Evolutionary conservation across 2,329 filamentous ascomycete genomes (phyloP), one percentile per base, ranked within the genome.

Genomic region (Catunica adiposa): DNA sequence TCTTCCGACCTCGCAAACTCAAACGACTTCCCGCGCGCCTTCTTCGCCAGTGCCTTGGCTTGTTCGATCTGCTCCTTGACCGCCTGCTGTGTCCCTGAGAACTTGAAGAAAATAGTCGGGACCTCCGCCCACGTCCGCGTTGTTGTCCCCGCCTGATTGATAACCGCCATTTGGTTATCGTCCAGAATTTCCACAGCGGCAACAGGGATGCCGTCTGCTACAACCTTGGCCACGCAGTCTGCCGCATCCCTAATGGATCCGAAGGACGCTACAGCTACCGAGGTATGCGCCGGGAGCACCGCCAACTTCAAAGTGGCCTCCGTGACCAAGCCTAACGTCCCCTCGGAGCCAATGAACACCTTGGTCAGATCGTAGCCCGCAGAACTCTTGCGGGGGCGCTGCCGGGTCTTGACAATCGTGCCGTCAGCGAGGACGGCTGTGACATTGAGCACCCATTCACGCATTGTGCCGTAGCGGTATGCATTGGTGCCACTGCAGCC

Each of bases 161-260:
- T 80, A 65, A 75, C 77, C 62, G 70, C 72, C 78, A 96, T 96
- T 71, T 94, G 89, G 57, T 89, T 83, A 65, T 94, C 89, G 69
- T 96, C 89, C 26, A 96, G 73, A 57, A 96, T 84, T 70, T 96
- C 89, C 46, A 96, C 81, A n/a, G 89, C 89, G 0, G 89, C 89
- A 44, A 96, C 82, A 29, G 86, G 86, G 9, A 95, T 78, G 25
- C 88, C 89, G 54, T 84, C 78, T 47, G 79, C 80, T 3, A 96
- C 89, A 9, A 95, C 87, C 55, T 77, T 77, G 61, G 83, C 80
- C 1, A 92, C 89, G 66, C 87, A 94, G 64, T 83, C 77, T 15
- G 86, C 87, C 1, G 88, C 88, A 60, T 79, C 72, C 48, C 84
- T 80, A 60, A 94, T 71, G 26, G 69, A 65, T 7, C 69, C 68